Base-by-base conservation (phyloP, 2,329 filamentous ascomycete species). In the Drechmeria coniospora region DNA sequence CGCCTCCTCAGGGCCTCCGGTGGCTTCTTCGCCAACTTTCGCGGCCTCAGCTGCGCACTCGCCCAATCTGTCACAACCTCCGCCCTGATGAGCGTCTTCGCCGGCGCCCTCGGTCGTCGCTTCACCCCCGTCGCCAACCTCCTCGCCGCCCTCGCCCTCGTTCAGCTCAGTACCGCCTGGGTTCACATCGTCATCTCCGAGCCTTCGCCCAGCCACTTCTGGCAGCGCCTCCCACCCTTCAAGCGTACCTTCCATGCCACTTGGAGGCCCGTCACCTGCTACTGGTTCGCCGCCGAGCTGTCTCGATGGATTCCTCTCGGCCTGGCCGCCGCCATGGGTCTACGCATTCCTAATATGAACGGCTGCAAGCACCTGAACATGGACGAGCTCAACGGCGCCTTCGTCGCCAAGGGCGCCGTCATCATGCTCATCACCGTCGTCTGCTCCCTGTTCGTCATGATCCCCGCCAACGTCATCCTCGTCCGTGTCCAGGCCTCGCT, bases 401-500 rank as follows among this genome's bases (percentile, higher is more conserved):
- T 35, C 25, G 12, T 42, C 14, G 23, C 56, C 34, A 69, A 74
- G 54, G 47, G 36, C 10, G 24, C 63, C 7, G 33, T 62, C 10
- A 44, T 75, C 23, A 36, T 57, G 15, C 34, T 63, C 31, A 36
- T 67, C 18, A 43, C 60, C 23, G 36, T 74, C 7, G 46, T 61
- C 31, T 47, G 74, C 29, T 59, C 68, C 31, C 53, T 78, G 23
- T 53, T 83, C 30, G 53, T 86, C 33, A 61, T 81, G 36, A 65
- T 94, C 31, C 86, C 87, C 12, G 70, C 81, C 21, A 66, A 70
- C 33, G 79, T 87, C 18, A 69, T 81, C 14, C 70, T 92, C 33
- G 65, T 79, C 38, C 82, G 87, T 36, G 74, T 93, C 20, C 83
- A 92, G 49, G 84, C 86, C 6, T 87, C 81, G 26, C 73, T 93